A percentile compares a stretch with the other conserved stretches of the same genome.
These are phyloP conservation scores for Trypanosoma avium DNA, from an alignment of 208 protist genomes.

Conservation along the genomic window DNA sequence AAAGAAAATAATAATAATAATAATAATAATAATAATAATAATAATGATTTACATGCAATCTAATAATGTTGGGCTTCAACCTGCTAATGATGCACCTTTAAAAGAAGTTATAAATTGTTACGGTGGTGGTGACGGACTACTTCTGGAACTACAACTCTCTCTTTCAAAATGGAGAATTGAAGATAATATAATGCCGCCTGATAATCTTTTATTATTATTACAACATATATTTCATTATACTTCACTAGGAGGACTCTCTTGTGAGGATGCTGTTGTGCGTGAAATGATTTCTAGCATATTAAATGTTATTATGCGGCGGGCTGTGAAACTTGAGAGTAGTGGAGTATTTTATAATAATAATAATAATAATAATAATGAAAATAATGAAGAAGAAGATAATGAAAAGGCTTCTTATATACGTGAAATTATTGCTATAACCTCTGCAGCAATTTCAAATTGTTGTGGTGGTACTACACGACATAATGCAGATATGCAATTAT, in stretches of 20 bases:
- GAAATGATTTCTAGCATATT: constrained; percentile 37
- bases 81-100: constrained; percentile 30
- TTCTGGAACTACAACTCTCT: constrained; percentile 23
- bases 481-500: constrained; percentile 36
- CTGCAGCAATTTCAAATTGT: constrained; percentile 43
- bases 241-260: constrained; percentile 31
- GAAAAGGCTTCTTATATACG: constrained; percentile 8
- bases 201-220: constrained; percentile 22
- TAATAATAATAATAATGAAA: not conserved
- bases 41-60: not conserved
- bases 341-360: constrained; percentile 16
- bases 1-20: too few species aligned
- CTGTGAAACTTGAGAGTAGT: constrained; percentile 22
- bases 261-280: constrained; percentile 29
- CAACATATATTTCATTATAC: constrained; percentile 30
- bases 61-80: constrained; percentile 1
- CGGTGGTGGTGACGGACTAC: constrained; percentile 22
- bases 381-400: not conserved
- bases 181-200: constrained; percentile 13
- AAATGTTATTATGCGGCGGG: constrained; percentile 25
- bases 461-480: constrained; percentile 35
- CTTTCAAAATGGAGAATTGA: constrained; percentile 27
- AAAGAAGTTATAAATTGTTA: constrained; percentile 27
- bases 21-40: too few species aligned
- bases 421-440: constrained; percentile 23